phyloP scores from a whole-genome alignment of 495 filamentous ascomycete genomes.

The Aspergillus ostianus region DNA sequence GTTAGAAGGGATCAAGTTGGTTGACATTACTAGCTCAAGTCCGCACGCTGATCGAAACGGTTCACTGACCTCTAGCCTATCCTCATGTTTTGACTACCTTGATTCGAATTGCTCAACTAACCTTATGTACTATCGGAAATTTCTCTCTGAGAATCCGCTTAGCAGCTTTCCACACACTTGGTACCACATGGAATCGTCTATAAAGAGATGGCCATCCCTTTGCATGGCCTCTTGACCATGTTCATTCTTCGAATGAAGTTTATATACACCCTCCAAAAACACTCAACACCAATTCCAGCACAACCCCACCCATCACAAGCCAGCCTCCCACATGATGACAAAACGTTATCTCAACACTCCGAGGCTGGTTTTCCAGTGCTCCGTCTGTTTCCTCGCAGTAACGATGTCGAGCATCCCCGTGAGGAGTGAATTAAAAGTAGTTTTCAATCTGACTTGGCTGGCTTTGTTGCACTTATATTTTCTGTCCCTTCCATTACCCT shows the following conservation, averaged over 20 bases:
- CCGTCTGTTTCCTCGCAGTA: constrained; percentile 32
- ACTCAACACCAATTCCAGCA: background rate
- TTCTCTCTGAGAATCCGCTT: background rate
- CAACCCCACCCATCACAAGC: background rate
- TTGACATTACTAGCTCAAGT: background rate
- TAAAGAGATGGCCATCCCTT: background rate
- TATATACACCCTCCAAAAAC: background rate
- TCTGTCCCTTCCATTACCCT: background rate
- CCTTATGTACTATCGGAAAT: background rate
- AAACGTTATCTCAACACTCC: constrained; percentile 25
- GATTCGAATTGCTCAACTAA: too few species aligned
- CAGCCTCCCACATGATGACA: constrained; percentile 32
- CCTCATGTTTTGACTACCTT: too few species aligned
- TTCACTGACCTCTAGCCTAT: too few species aligned
- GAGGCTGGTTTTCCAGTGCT: constrained; percentile 29
- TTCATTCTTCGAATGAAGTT: background rate
- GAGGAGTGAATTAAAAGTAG: constrained; percentile 38
- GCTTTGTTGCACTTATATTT: background rate
- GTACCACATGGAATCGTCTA: background rate
- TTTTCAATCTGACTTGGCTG: constrained; percentile 27
- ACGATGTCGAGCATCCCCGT: constrained; percentile 36
- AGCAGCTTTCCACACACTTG: background rate
- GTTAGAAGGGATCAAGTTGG: background rate
- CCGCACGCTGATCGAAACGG: too few species aligned
- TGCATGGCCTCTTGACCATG: background rate